Evolutionary conservation across 208 protist genomes (phyloP), one percentile per base, ranked within the genome.

Genomic region (Leishmania guyanensis): DNA sequence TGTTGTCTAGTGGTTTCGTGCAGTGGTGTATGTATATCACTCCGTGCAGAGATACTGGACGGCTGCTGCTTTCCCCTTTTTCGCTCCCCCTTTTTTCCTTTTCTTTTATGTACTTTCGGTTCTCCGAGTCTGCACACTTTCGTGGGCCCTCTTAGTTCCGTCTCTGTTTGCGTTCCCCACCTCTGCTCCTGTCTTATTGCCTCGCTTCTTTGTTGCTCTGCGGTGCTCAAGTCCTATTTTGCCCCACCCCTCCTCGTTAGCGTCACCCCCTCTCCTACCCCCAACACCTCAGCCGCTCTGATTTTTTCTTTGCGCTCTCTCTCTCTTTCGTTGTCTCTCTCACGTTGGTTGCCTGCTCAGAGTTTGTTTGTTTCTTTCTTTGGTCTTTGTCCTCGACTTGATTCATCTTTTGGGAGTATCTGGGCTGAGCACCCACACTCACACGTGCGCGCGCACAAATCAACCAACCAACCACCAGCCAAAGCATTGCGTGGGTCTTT

Each of bases 281-380:
- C 29, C 62, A 14, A 64, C 58, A 9, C 26, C 26, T 64, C 58
- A 33, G 58, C 29, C 2, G 8, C 58, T 64, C 29, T n/a, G 8
- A 64, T 33, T n/a, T 64, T 9, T 16, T 64, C 33, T 64, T n/a
- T 29, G 53, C 16, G 17, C 22, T 48, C 8, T 43, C 36, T 43
- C 36, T 71, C 48, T 22, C 48, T 48, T 50, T 43, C 22, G 12
- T 50, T 71, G 1, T 50, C 48, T 22, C n/a, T 22, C 5, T 43
- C 64, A 22, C 29, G 58, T 64, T 64, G 58, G 9, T 17, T 64
- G 26, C 26, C 10, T 33, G 8, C 22, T 14, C 10, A n/a, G 9
- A 12, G 58, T 16, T 14, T 12, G 58, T 77, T 79, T 81, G 1
- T 76, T 72, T 68, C 29, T 75, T 84, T 75, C 64, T 84, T 81